Evolutionary conservation across 2,329 filamentous ascomycete species (phyloP), one percentile per base, ranked within the genome.

Genomic region (Colletotrichum camelliae): DNA sequence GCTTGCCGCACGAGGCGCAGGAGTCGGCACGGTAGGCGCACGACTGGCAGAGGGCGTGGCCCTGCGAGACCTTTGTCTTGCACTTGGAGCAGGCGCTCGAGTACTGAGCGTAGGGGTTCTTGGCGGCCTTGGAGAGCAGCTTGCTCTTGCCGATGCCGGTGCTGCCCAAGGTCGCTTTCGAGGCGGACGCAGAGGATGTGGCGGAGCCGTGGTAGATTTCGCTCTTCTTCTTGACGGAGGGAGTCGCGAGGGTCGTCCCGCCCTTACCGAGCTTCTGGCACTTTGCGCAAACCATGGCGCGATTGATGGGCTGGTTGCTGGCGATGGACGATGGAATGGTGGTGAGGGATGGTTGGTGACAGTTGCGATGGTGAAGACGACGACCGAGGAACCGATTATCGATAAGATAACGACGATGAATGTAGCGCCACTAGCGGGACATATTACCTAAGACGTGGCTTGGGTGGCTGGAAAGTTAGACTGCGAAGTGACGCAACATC

Each of bases 161-260:
- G 75, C 88, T 87, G 6, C 91, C 91, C 39, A 92, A 79, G 3
- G 91, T 93, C 48, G 89, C 85, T 71, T 86, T 88, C 76, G 85
- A 85, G 29, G 82, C 75, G 77, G 84, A 82, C 72, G 87, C 82
- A 27, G 86, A 85, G 60, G 85, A 84, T 15, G 89, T 86, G 1
- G 90, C 84, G 3, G 91, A 93, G 64, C 91, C 91, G 80, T 91
- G 89, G 82, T 93, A 93, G 85, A 93, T 91, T 68, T 93, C 92
- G 80, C 84, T 91, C 87, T 92, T 93, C 85, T 91, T 92, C 84
- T 93, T 93, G 77, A 93, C 91, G 33, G 87, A 89, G 0, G 92
- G 92, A 0, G 92, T 93, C 76, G 90, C 91, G 72, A 93, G 88
- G 21, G 78, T 80, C 15, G 89, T 87, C 16, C 91, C 93, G 69